Evolutionary conservation across 352 stramenopile species (phyloP), one percentile per base, ranked within the genome.

Genomic region (Globisporangium radiosum): DNA sequence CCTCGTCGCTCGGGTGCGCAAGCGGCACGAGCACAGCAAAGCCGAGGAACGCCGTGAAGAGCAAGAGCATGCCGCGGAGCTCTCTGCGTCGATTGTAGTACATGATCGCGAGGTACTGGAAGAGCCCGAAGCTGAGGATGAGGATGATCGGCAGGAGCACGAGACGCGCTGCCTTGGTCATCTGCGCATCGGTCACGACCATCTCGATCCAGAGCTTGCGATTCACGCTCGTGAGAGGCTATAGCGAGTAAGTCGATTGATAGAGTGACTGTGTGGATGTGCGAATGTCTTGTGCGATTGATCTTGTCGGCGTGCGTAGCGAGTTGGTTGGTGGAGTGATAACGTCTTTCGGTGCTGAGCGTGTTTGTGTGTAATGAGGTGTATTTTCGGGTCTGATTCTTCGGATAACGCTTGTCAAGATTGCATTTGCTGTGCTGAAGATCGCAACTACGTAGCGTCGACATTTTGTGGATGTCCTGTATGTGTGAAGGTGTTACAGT

Each of bases 41-140:
- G 8, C 64, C 56, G 8, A 69, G 9, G 15, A 71, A 66, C 1
- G 68, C 59, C 7, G 42, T 57, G 1, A 65, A 14, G 33, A 70
- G 17, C 5, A 75, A n/a, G 10, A 56, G 13, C 47, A 25, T 39
- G 48, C 47, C 56, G 25, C 56, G 60, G 5, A 61, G 33, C 50
- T 70, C 57, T 14, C 45, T 17, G 15, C 66, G 38, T 1, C 63
- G 71, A 1, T 52, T 65, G 55, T 56, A 75, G 62, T 77, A 78
- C 45, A 75, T 67, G 1, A 49, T 39, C 0, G 58, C 1, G 15
- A 81, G 70, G 53, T 84, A 84, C 47, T 71, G 55, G 48, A 76
- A 59, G 25, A 79, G 57, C 7, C 63, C 61, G 33, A 72, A 80
- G 59, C 71, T 81, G n/a, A 77, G 54, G 10, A 79, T 36, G 42